These are phyloP conservation scores for Vigna trinervia DNA, from an alignment of 306 rosid species.

Conservation along the genomic window DNA sequence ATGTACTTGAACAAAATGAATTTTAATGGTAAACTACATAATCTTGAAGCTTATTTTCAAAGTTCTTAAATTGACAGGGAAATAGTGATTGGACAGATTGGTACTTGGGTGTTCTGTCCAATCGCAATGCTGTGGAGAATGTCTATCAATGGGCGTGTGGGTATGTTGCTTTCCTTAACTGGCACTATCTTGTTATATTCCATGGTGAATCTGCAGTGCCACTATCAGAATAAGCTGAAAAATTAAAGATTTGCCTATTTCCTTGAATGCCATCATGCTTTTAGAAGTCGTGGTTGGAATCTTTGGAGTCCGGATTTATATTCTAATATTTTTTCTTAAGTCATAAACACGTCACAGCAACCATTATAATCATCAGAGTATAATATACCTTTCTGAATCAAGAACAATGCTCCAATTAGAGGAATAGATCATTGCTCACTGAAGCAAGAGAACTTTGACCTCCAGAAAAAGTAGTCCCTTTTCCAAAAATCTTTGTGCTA, in stretches of 20 bases:
- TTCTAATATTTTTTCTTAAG: slow-evolving; percentile 7
- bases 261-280: slow-evolving; percentile 22
- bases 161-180: slow-evolving; percentile 63
- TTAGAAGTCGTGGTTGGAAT: neutral
- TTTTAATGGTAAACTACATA: slow-evolving; percentile 9
- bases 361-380: neutral
- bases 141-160: slow-evolving; percentile 97
- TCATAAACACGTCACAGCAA: slow-evolving; percentile 2
- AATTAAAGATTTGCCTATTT: slow-evolving; percentile 14
- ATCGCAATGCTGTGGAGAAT: slow-evolving; percentile 84
- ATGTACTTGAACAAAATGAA: slow-evolving; percentile 17
- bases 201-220: slow-evolving; percentile 3
- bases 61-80: slow-evolving; percentile 59
- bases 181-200: slow-evolving; percentile 11
- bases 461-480: neutral
- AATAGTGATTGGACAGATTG: slow-evolving; percentile 85
- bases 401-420: neutral
- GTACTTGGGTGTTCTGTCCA: slow-evolving; percentile 67
- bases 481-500: neutral
- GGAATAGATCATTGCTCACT: neutral
- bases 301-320: neutral
- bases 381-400: neutral
- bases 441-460: slow-evolving; percentile 12
- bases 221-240: slow-evolving; percentile 29
- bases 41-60: slow-evolving; percentile 36